Percentiles rank a stretch among this genome's conserved stretches.
These are phyloP conservation scores for Astragalus glycyphyllos DNA, from an alignment of 306 rosid genomes.

Conservation along the genomic window DNA sequence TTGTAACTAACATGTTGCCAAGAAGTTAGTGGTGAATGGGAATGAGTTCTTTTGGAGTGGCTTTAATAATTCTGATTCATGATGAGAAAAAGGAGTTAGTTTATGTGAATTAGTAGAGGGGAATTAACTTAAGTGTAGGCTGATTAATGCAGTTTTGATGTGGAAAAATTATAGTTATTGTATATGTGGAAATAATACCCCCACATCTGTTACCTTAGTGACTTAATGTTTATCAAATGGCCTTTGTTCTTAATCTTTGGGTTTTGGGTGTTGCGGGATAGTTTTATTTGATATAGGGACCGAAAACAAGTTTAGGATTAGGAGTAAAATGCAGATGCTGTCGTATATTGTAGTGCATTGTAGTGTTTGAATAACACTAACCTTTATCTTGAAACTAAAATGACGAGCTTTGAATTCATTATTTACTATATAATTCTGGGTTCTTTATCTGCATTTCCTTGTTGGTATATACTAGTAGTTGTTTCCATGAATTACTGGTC, in stretches of 20 bases:
- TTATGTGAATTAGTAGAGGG: constrained; percentile 28
- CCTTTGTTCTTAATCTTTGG: constrained; percentile 35
- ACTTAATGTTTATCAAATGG: not conserved
- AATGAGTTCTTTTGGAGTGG: not conserved
- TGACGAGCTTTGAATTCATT: constrained; percentile 7
- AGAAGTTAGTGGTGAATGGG: constrained; percentile 6
- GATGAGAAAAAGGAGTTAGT: not conserved
- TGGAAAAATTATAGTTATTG: not conserved
- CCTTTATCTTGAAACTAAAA: constrained; percentile 11
- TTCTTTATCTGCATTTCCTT: constrained; percentile 9
- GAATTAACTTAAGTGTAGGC: constrained; percentile 6
- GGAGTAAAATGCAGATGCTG: constrained; percentile 13
- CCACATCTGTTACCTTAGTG: not conserved
- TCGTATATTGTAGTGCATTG: not conserved
- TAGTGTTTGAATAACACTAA: constrained; percentile 6
- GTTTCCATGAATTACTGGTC: constrained; percentile 14
- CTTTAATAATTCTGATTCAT: not conserved
- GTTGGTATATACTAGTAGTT: not conserved
- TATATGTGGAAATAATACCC: not conserved
- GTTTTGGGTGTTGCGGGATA: constrained; percentile 4
- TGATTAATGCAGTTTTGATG: constrained; percentile 14
- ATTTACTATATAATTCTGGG: constrained; percentile 1
- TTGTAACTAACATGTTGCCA: constrained; percentile 22
- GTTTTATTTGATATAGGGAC: constrained; percentile 1
- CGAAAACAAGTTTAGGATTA: constrained; percentile 1